Evolutionary conservation across 192 early-diverging fungal species (phyloP).

Genomic region (Glomus cerebriforme): DNA sequence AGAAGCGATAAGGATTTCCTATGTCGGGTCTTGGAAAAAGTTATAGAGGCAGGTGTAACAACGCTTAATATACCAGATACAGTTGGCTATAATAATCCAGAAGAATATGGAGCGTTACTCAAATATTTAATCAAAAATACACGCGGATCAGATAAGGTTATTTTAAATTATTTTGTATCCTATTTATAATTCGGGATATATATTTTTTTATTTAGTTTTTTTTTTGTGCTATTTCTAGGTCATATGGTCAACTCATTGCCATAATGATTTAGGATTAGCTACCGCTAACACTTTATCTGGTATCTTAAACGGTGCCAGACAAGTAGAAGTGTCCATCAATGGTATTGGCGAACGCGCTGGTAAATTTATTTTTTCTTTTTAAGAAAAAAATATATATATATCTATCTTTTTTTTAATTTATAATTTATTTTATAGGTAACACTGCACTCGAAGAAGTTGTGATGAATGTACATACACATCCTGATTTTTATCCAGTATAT

Average conservation of each 20-base stretch:
- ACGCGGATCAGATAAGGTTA: slow-evolving; percentile 64
- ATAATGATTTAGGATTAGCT: slow-evolving; percentile 95
- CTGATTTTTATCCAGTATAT: slow-evolving; percentile 83
- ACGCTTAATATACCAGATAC: slow-evolving; percentile 99
- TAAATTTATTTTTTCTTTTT: not conserved
- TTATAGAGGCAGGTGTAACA: slow-evolving; percentile 89
- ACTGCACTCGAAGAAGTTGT: slow-evolving; percentile 95
- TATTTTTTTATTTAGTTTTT: not conserved
- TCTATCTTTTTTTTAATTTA: not conserved
- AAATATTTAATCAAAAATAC: slow-evolving; percentile 78
- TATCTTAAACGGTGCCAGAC: slow-evolving; percentile 86
- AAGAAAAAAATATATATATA: not conserved
- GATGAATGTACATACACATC: slow-evolving; percentile 94
- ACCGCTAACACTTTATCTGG: slow-evolving; percentile 96
- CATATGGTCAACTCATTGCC: slow-evolving; percentile 95
- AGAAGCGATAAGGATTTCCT: slow-evolving; percentile 89
- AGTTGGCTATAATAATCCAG: slow-evolving; percentile 92
- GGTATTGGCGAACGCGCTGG: slow-evolving; percentile 96
- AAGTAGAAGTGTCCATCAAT: slow-evolving; percentile 97
- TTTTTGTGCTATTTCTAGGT: slow-evolving; percentile 37
- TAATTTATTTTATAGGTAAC: slow-evolving; percentile 64
- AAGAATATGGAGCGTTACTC: slow-evolving; percentile 87
- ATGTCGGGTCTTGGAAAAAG: slow-evolving; percentile 75
- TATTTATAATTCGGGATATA: not conserved
- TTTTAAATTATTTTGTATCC: not conserved